phyloP scores from a whole-genome alignment of 805 yeast genomes.

The Zygosaccharomyces siamensis region DNA sequence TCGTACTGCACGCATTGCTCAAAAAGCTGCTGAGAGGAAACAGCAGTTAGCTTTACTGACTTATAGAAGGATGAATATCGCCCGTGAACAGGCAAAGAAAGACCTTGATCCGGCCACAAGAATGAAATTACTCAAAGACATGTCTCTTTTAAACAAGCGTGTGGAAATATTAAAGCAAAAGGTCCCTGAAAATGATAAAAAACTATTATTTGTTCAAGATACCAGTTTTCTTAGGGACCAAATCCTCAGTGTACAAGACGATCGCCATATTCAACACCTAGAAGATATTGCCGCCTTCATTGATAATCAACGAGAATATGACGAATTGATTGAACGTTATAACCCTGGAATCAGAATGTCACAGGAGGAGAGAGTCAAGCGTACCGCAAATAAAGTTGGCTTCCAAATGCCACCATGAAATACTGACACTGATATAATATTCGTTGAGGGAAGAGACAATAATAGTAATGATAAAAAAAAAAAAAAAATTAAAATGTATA shows the following conservation, averaged over 20 bases:
- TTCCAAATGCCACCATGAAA: constrained; percentile 49
- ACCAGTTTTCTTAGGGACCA: constrained; percentile 11
- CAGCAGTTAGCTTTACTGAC: constrained; percentile 24
- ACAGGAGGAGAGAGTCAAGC: constrained; percentile 70
- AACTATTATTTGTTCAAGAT: constrained; percentile 17
- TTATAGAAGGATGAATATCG: constrained; percentile 21
- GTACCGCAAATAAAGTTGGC: constrained; percentile 88
- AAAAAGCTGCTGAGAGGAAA: constrained; percentile 18
- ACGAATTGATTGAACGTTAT: constrained; percentile 75
- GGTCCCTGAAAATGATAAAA: constrained; percentile 14
- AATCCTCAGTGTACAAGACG: constrained; percentile 3
- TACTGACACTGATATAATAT: too few species aligned
- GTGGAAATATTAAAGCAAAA: constrained; percentile 15
- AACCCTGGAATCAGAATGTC: constrained; percentile 72
- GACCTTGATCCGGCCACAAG: constrained; percentile 8
- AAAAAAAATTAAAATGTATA: neutral
- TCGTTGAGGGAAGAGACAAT: constrained; percentile 19
- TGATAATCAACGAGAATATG: constrained; percentile 68
- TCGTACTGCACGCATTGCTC: constrained; percentile 20
- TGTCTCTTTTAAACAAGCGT: constrained; percentile 15
- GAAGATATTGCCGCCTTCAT: constrained; percentile 60
- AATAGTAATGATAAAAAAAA: neutral
- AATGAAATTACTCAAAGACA: constrained; percentile 6
- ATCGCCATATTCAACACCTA: constrained; percentile 37
- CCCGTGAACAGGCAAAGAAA: constrained; percentile 14